Percentiles rank a stretch among this genome's conserved stretches.
Evolutionary conservation across 805 yeast genomes (phyloP).

Genomic region (Ogataea chonburiensis): DNA sequence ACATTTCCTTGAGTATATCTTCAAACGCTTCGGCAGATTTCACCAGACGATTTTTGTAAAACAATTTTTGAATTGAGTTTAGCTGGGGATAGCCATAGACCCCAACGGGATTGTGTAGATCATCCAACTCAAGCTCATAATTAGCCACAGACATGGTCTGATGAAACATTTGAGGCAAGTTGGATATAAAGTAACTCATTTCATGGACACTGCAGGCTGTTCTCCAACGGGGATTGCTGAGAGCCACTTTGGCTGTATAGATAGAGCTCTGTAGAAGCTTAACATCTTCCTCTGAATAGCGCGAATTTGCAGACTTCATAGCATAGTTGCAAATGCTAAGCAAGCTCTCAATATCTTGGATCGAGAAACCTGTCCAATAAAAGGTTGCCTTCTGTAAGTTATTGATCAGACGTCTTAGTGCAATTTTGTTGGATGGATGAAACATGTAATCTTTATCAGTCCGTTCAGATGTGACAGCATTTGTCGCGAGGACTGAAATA

Average conservation of each 20-base stretch:
- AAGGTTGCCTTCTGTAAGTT: conserved; percentile 67
- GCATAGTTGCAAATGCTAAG: conserved; percentile 47
- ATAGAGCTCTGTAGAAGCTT: conserved; percentile 44
- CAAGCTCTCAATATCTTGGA: conserved; percentile 54
- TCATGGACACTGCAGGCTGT: conserved; percentile 59
- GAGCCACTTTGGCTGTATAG: conserved; percentile 46
- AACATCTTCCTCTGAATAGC: conserved; percentile 40
- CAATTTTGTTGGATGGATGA: conserved; percentile 54
- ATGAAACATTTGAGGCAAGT: conserved; percentile 43
- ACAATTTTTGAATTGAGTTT: conserved; percentile 49
- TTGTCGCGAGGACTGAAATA: conserved; percentile 64
- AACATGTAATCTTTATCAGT: conserved; percentile 70
- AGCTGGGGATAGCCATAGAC: conserved; percentile 64
- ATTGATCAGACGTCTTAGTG: conserved; percentile 54
- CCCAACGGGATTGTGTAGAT: conserved; percentile 51
- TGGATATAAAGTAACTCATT: conserved; percentile 54
- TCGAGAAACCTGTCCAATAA: conserved; percentile 73
- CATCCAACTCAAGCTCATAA: conserved; percentile 34
- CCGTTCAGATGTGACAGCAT: conserved; percentile 72
- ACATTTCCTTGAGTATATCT: conserved; percentile 33
- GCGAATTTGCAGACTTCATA: conserved; percentile 34
- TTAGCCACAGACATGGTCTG: conserved; percentile 45
- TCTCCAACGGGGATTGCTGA: conserved; percentile 56
- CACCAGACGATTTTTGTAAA: conserved; percentile 50
- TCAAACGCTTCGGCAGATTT: conserved; percentile 31